A percentile compares a stretch with the other conserved stretches of the same genome.
phyloP scores from a whole-genome alignment of 2,329 filamentous ascomycete species.

The Fusarium poae region DNA sequence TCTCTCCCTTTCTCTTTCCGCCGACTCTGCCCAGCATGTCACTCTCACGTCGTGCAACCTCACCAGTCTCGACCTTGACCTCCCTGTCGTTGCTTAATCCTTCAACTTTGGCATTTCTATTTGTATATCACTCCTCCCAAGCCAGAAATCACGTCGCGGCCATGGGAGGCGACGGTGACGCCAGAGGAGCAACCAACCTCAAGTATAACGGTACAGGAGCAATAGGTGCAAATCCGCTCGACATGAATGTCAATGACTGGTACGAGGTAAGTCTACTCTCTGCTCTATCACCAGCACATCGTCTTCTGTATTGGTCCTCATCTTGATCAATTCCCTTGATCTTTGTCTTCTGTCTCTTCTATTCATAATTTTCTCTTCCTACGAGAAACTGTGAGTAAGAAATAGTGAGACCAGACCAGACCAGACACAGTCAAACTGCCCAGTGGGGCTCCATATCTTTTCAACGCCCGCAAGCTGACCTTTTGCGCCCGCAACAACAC shows the following conservation, averaged over 20 bases:
- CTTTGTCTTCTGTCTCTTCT: slow-evolving; percentile 1
- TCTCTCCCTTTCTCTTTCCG: slow-evolving; percentile 3
- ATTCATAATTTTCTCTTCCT: neutral
- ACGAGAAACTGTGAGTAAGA: slow-evolving; percentile 3
- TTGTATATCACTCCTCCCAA: slow-evolving; percentile 41
- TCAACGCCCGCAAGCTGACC: slow-evolving; percentile 47
- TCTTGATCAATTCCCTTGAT: neutral
- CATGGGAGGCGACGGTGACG: slow-evolving; percentile 56
- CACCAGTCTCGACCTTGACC: slow-evolving; percentile 9
- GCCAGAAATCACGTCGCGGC: slow-evolving; percentile 29
- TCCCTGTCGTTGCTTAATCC: slow-evolving; percentile 11
- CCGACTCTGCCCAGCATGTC: slow-evolving; percentile 23
- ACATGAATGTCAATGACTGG: slow-evolving; percentile 80
- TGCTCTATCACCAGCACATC: neutral
- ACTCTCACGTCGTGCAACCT: slow-evolving; percentile 12
- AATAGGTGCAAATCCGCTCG: slow-evolving; percentile 76
- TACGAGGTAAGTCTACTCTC: slow-evolving; percentile 70
- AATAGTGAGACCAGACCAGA: slow-evolving; percentile 8
- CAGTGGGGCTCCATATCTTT: slow-evolving; percentile 33
- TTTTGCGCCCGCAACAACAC: slow-evolving; percentile 47
- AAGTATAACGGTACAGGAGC: slow-evolving; percentile 74
- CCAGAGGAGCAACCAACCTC: slow-evolving; percentile 57
- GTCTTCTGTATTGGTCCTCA: neutral
- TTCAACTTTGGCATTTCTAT: slow-evolving; percentile 24
- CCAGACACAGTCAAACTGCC: neutral